A percentile compares a stretch with the other conserved stretches of the same genome.
Conservation (phyloP, 257 asterid species). For the Scutellaria baicalensis region DNA sequence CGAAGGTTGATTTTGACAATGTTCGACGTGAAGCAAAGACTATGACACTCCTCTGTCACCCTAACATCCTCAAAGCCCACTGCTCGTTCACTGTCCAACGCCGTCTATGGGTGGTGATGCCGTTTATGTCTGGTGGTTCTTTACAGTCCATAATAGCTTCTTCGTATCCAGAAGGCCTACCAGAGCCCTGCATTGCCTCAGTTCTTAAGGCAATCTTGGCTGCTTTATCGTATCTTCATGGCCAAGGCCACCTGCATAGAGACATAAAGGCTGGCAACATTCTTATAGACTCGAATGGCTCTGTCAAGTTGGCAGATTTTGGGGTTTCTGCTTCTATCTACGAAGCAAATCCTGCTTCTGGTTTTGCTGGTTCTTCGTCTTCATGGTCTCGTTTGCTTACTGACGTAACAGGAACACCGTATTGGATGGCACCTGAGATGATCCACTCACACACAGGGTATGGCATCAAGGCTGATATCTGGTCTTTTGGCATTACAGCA, state of each 20-base stretch:
- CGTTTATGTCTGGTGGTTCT: conserved; percentile 84
- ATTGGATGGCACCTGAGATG: conserved; percentile 94
- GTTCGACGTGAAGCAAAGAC: conserved; percentile 70
- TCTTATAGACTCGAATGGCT: conserved; percentile 56
- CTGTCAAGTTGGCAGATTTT: conserved; percentile 70
- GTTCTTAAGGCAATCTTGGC: conserved; percentile 53
- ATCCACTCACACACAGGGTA: conserved; percentile 73
- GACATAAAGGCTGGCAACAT: conserved; percentile 76
- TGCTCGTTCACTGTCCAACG: conserved; percentile 66
- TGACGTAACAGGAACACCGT: conserved; percentile 71
- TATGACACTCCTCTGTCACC: conserved; percentile 64
- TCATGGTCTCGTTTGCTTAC: conserved; percentile 44
- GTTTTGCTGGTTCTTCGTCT: conserved; percentile 24
- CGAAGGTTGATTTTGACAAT: conserved; percentile 46
- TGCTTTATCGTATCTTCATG: conserved; percentile 65
- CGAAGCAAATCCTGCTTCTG: conserved; percentile 23
- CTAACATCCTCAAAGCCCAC: conserved; percentile 74
- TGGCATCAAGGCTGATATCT: conserved; percentile 77
- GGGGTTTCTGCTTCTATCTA: conserved; percentile 82
- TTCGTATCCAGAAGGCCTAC: conserved; percentile 55
- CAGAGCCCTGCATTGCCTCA: conserved; percentile 61
- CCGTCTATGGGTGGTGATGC: conserved; percentile 87
- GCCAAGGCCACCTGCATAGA: conserved; percentile 76
- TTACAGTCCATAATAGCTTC: conserved; percentile 68
- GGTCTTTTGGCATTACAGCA: conserved; percentile 92